A percentile compares a stretch with the other conserved stretches of the same genome.
Conservation (phyloP, 139 green algal species). For the Diplosphaera chodatii region DNA sequence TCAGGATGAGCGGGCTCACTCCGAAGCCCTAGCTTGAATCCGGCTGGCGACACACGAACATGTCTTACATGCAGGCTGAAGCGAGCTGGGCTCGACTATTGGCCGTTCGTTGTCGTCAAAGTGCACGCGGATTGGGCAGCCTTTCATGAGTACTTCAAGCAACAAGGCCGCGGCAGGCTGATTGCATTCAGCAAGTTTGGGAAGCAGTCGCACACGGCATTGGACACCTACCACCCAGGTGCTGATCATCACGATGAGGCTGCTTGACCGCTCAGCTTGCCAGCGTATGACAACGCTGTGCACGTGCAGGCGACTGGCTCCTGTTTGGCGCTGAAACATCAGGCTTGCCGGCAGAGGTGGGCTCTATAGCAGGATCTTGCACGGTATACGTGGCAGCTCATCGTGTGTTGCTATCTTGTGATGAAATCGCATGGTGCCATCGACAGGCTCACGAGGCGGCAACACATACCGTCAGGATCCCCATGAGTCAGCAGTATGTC, state of each 20-base stretch:
- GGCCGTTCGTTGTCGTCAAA: slow-evolving; percentile 63
- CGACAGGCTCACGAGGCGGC: slow-evolving; percentile 51
- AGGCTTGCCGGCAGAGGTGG: slow-evolving; percentile 60
- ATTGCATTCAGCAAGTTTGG: slow-evolving; percentile 74
- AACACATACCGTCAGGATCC: slow-evolving; percentile 65
- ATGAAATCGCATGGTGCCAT: background rate
- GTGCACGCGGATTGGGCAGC: slow-evolving; percentile 65
- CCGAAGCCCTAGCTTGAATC: no score
- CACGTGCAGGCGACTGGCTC: slow-evolving; percentile 53
- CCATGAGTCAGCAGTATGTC: slow-evolving; percentile 78
- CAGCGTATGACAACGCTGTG: no score
- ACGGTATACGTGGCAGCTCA: no score
- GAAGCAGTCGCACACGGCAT: background rate
- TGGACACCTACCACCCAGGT: slow-evolving; percentile 42
- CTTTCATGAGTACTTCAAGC: slow-evolving; percentile 47
- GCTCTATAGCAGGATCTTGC: no score
- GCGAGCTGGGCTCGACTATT: slow-evolving; percentile 84
- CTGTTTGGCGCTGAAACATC: slow-evolving; percentile 71
- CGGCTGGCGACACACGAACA: no score
- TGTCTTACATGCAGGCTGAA: slow-evolving; percentile 62
- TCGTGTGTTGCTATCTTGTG: no score
- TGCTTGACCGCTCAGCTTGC: no score
- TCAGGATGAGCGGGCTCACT: no score
- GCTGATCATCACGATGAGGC: no score
- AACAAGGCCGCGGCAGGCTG: slow-evolving; percentile 43